Base-by-base conservation (phyloP, 2,329 filamentous ascomycete genomes). In the Didymella lethalis region DNA sequence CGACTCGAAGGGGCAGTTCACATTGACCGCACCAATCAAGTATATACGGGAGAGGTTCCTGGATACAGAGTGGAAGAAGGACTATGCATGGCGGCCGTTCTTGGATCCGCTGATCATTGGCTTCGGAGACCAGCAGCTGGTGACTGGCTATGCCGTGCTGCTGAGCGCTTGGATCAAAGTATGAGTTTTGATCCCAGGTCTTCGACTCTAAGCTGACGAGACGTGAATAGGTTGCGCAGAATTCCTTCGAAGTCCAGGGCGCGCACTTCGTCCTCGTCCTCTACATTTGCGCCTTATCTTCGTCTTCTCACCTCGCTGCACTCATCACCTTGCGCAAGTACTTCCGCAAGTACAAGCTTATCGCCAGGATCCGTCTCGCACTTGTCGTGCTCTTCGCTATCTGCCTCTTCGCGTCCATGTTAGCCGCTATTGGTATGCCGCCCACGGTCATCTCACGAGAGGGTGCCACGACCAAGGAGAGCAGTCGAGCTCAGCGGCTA, bases 81-180 rank as follows among this genome's bases (percentile, higher is more conserved):
- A 71, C 18, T 73, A 72, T 46, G 72, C 69, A 4, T 71, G 66
- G 68, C 64, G 73, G 2, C 69, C 66, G 1, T 72, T 75, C 18
- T 59, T 75, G 2, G 72, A 70, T 54, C 71, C 72, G 1, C 63
- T 74, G 14, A 70, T 74, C 26, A 73, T 75, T 44, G 69, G 69
- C 0, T 54, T 74, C 6, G 73, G 69, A 1, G 70, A 75, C 50
- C 72, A 75, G 54, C 72, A 75, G 46, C 62, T 75, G 25, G 64
- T 74, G 6, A 75, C 73, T 0, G 71, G 73, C 1, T 74, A 71
- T 41, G 72, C 69, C 6, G 67, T 75, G 3, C 51, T 75, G 18
- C 54, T 75, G 12, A 74, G 67, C 43, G 73, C 66, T 4, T 75
- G 68, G 66, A 70, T 74, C 28, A 73, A 74, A 57, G 70, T 71